Evolutionary conservation across 805 yeast genomes (phyloP).

Genomic region (Candida xiaguanensis): DNA sequence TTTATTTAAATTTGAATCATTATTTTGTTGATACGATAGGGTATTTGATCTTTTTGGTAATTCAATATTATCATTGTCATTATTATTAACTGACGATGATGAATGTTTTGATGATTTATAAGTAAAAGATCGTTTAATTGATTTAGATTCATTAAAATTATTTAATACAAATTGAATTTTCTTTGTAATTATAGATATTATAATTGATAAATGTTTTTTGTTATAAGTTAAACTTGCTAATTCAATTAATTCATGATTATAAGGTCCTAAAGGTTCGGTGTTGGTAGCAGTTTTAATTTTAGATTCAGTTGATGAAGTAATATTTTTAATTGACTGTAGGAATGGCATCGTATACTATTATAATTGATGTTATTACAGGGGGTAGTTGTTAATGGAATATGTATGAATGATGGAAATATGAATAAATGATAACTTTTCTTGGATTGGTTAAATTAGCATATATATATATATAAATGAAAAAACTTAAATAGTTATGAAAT

Average conservation of each 20-base stretch:
- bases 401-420: too few relatives aligned
- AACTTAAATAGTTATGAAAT: too few relatives aligned
- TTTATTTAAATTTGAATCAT: conserved; percentile 3
- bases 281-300: conserved; percentile 37
- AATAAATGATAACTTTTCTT: too few relatives aligned
- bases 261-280: conserved; percentile 53
- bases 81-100: background rate
- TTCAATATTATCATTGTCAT: background rate
- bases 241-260: conserved; percentile 52
- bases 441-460: too few relatives aligned
- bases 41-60: conserved; percentile 8
- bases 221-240: conserved; percentile 45
- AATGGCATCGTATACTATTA: conserved; percentile 2
- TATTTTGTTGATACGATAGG: background rate
- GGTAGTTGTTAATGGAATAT: too few relatives aligned
- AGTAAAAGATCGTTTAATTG: conserved; percentile 2
- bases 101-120: background rate
- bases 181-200: conserved; percentile 38
- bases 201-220: conserved; percentile 33
- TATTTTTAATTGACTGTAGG: conserved; percentile 11
- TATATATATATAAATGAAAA: too few relatives aligned
- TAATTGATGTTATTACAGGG: too few relatives aligned
- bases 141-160: background rate
- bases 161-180: conserved; percentile 23
- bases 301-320: conserved; percentile 12